A percentile compares a stretch with the other conserved stretches of the same genome.
Conservation (phyloP, 2,329 filamentous ascomycete genomes). For the Moelleriella libera region DNA sequence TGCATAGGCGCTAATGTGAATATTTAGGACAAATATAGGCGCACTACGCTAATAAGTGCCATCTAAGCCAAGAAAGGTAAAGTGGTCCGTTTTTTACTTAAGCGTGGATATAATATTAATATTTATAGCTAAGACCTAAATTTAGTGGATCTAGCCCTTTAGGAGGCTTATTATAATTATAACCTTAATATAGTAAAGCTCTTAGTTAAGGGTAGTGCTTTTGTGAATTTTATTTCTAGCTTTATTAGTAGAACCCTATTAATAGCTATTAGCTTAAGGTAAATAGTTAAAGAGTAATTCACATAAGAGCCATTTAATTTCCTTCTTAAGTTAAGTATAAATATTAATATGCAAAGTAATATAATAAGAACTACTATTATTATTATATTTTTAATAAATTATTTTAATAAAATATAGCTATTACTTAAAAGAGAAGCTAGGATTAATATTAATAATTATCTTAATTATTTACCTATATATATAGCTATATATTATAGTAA, state of each 20-base stretch:
- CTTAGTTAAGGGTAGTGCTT: background rate
- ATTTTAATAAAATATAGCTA: background rate
- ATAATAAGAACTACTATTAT: background rate
- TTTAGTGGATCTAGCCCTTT: background rate
- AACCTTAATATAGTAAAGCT: background rate
- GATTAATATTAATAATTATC: background rate
- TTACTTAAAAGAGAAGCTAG: background rate
- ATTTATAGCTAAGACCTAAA: background rate
- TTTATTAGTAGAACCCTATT: background rate
- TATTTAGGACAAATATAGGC: background rate
- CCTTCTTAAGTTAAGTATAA: background rate
- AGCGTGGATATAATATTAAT: background rate
- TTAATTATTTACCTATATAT: background rate
- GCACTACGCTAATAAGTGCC: background rate
- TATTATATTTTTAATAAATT: rapidly evolving
- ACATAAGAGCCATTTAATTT: background rate
- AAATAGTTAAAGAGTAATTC: background rate
- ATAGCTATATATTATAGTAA: background rate
- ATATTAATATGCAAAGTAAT: background rate
- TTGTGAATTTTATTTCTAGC: background rate
- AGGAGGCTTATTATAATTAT: background rate
- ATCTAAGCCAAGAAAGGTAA: background rate
- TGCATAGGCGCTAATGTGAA: background rate
- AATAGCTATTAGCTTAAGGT: background rate
- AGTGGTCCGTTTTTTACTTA: background rate